Percentiles rank a stretch among this genome's conserved stretches.
phyloP scores from a whole-genome alignment of 345 rosid genomes.

The Salix caprea region DNA sequence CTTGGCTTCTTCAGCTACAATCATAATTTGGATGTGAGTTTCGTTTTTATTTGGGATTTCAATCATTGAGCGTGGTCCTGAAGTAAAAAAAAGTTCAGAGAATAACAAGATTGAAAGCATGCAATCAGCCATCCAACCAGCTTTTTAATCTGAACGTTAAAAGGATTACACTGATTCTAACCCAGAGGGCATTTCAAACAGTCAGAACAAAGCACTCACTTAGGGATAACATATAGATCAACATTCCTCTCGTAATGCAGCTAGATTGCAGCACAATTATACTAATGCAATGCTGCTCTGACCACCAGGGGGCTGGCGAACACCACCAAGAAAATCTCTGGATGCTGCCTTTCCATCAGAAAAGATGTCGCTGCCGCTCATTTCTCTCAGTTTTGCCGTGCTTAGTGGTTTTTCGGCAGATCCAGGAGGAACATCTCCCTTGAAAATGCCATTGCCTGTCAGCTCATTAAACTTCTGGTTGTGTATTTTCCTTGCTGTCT shows the following conservation, averaged over 20 bases:
- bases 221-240: neutral
- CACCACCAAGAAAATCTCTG: conserved; percentile 86
- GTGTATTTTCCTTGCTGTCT: conserved; percentile 83
- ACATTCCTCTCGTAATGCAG: conserved; percentile 3
- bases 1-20: neutral
- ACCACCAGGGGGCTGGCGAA: conserved; percentile 97
- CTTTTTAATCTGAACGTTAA: conserved; percentile 22
- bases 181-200: conserved; percentile 8
- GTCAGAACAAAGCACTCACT: conserved; percentile 22
- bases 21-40: neutral
- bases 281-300: conserved; percentile 92
- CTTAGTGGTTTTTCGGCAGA: conserved; percentile 65
- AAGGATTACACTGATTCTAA: conserved; percentile 4
- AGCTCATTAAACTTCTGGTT: conserved; percentile 73
- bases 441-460: conserved; percentile 81
- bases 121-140: conserved; percentile 13
- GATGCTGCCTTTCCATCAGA: conserved; percentile 84
- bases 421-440: conserved; percentile 54
- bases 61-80: neutral
- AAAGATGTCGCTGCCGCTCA: conserved; percentile 77
- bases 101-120: neutral
- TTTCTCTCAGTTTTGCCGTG: conserved; percentile 68
- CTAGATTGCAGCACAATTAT: conserved; percentile 21
- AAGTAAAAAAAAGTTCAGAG: neutral
- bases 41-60: neutral